Conservation (phyloP, 2,329 filamentous ascomycete species). For the Ophiosphaerella herpotricha region DNA sequence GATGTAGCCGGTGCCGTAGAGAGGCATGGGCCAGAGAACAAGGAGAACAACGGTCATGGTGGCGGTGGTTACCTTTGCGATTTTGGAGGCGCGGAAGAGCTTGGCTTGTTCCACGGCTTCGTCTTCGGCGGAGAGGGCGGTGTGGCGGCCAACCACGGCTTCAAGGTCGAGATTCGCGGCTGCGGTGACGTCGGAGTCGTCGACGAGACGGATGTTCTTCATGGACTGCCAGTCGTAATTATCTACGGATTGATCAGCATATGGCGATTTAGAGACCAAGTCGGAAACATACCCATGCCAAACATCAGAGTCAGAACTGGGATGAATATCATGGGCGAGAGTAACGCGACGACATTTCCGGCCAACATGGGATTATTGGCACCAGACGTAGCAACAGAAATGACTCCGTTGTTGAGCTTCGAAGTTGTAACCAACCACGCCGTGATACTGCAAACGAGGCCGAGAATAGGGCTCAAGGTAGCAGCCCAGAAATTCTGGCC, state of each 20-base stretch:
- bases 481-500: constrained; percentile 78
- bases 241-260: constrained; percentile 69
- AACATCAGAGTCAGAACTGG: constrained; percentile 74
- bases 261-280: neutral
- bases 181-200: constrained; percentile 73
- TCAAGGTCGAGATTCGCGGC: constrained; percentile 67
- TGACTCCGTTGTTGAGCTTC: constrained; percentile 40
- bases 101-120: constrained; percentile 48
- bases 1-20: constrained; percentile 82
- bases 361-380: constrained; percentile 81
- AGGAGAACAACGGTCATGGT: constrained; percentile 71
- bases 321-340: constrained; percentile 75
- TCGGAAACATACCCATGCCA: constrained; percentile 42
- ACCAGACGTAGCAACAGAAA: constrained; percentile 57
- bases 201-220: constrained; percentile 74
- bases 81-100: constrained; percentile 52
- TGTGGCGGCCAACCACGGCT: constrained; percentile 53
- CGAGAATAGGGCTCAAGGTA: constrained; percentile 68
- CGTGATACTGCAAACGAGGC: constrained; percentile 69
- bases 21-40: constrained; percentile 87
- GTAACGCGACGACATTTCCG: constrained; percentile 80
- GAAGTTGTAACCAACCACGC: constrained; percentile 45
- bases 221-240: constrained; percentile 86
- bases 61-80: constrained; percentile 62
- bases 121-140: constrained; percentile 31